Percentiles rank a stretch among this genome's conserved stretches.
These are phyloP conservation scores for Blastobotrys arbuscula DNA, from an alignment of 1,139 yeast species.

Conservation along the genomic window DNA sequence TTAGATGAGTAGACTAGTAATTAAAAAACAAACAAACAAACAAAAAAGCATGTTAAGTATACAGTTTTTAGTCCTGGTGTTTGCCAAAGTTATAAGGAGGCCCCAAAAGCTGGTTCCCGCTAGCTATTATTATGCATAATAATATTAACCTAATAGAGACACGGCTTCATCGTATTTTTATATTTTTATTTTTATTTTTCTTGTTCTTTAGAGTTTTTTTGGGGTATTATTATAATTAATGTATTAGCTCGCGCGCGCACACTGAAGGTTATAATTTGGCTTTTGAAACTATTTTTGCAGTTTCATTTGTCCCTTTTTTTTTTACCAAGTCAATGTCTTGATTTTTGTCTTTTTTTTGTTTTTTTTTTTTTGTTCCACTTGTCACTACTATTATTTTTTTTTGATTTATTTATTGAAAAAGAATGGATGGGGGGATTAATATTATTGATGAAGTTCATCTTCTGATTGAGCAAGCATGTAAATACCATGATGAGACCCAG, in stretches of 20 bases:
- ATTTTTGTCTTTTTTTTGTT: no score
- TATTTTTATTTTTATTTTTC: no score
- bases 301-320: neutral
- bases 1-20: neutral
- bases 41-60: no score
- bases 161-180: no score
- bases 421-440: neutral
- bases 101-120: no score
- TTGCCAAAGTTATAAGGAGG: no score
- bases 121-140: no score
- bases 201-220: neutral
- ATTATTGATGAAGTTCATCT: neutral
- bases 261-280: no score
- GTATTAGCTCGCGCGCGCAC: neutral
- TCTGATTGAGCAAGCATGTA: neutral
- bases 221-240: neutral
- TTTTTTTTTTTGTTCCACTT: neutral
- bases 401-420: neutral
- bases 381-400: neutral
- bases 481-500: constrained; percentile 1
- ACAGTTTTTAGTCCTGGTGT: no score
- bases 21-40: no score
- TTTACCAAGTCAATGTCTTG: neutral
- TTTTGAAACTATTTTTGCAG: no score
- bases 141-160: no score